Base-by-base conservation (phyloP, 768 basidiomycete species). In the Termitomyces sp. region DNA sequence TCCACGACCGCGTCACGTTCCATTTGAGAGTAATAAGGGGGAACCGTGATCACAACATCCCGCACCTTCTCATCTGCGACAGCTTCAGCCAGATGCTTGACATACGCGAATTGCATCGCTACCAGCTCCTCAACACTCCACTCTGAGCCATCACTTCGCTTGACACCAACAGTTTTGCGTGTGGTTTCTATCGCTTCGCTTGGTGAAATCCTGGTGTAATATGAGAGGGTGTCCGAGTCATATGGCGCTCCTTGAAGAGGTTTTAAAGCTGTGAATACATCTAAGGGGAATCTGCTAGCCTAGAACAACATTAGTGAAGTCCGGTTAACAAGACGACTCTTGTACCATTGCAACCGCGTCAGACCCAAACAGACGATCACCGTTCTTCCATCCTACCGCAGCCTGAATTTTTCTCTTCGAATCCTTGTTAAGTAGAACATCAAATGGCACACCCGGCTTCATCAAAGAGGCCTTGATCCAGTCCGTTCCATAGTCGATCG, bases 401-500 rank as follows among this genome's bases (percentile, higher is more conserved):
- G 91, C 86, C 65, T 91, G 89, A 36, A 97, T 93, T 77, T 98
- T 98, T 61, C 97, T 82, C 78, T 98, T 98, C 34, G 95, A 97
- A 72, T 98, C 96, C 72, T 92, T 92, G 78, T 98, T 97, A 60
- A 98, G 80, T 32, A 99, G 81, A 36, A 99, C 92, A 75, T 99
- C 97, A 68, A 99, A 96, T 4, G 96, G 95, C 37, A 92, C 76
- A 49, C 94, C 95, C 1, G 95, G 94, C 70, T 94, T 96, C 82
- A 98, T 89, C 60, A 98, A 78, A 4, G 95, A 96, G 34, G 94
- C 92, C 75, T 98, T 99, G 70, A 96, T 98, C 84, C 88, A 96
- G 76, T 98, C 97, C 17, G 92, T 85, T 71, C 97, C 97, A 84
- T 97, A 98, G 86, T 99, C 97, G 70, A 99, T 92, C 20, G 96